These are phyloP conservation scores for Neoboletus subvelutipes DNA, from an alignment of 768 basidiomycete species.

Conservation along the genomic window DNA sequence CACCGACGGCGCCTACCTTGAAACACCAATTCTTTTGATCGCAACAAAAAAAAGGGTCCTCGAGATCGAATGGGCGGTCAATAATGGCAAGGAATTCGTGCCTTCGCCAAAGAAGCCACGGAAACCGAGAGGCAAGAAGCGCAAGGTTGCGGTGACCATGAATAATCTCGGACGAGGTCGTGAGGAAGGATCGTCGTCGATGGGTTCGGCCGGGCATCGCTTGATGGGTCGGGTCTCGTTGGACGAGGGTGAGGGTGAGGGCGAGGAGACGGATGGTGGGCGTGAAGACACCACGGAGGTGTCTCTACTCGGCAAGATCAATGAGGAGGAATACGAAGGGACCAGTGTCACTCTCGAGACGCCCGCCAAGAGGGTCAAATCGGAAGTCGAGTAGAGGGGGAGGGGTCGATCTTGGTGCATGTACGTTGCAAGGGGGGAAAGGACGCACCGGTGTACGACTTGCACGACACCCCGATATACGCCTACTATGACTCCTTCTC, in stretches of 20 bases:
- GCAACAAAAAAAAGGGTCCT: conserved; percentile 55
- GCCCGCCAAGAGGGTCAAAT: conserved; percentile 29
- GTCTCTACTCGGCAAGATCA: conserved; percentile 15
- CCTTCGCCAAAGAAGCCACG: conserved; percentile 50
- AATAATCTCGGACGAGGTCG: conserved; percentile 5
- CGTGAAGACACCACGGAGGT: conserved; percentile 12
- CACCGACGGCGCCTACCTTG: neutral
- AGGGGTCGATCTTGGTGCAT: neutral
- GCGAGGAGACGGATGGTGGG: conserved; percentile 34
- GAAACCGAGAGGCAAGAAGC: conserved; percentile 35
- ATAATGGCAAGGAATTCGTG: conserved; percentile 57
- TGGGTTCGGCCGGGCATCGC: conserved; percentile 9
- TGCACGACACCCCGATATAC: neutral
- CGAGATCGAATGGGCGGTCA: conserved; percentile 78
- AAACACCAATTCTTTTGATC: too few relatives aligned
- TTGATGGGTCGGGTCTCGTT: conserved; percentile 25
- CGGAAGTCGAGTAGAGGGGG: conserved; percentile 18
- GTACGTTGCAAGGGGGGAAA: neutral
- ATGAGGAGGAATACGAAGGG: conserved; percentile 34
- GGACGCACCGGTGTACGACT: neutral
- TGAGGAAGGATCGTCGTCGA: conserved; percentile 19
- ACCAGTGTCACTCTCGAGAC: conserved; percentile 15
- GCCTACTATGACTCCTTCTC: neutral
- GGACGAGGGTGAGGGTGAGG: conserved; percentile 35
- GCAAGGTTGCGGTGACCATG: conserved; percentile 26